Conservation (phyloP, 495 filamentous ascomycete genomes). For the Penicillium paxilli region DNA sequence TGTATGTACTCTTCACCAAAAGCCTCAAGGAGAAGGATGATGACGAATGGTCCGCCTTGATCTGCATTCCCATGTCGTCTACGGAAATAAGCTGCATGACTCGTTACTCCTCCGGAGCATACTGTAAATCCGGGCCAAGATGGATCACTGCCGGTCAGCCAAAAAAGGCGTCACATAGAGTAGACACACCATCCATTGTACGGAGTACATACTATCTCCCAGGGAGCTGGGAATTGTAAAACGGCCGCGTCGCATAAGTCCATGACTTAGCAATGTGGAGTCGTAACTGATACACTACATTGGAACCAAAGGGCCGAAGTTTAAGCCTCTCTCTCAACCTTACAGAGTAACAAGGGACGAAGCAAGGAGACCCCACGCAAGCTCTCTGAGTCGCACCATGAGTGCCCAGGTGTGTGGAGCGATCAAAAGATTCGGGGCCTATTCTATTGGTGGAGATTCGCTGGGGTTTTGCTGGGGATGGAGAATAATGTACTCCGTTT, state of each 20-base stretch:
- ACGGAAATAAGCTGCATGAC: slow-evolving; percentile 8
- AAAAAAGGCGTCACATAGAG: no score
- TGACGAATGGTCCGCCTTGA: not conserved
- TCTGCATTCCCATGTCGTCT: slow-evolving; percentile 9
- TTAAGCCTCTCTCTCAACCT: slow-evolving; percentile 12
- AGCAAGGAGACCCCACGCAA: slow-evolving; percentile 23
- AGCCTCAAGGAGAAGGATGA: not conserved
- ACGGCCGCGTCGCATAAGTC: slow-evolving; percentile 26
- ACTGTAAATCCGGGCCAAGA: slow-evolving; percentile 2
- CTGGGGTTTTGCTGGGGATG: not conserved
- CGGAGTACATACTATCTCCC: no score
- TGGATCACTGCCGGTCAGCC: slow-evolving; percentile 5
- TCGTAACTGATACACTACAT: slow-evolving; percentile 1
- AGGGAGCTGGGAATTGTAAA: no score
- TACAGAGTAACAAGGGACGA: slow-evolving; percentile 19
- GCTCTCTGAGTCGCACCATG: slow-evolving; percentile 17
- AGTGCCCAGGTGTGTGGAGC: not conserved
- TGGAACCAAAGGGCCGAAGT: slow-evolving; percentile 15
- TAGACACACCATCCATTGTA: no score
- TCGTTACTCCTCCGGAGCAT: not conserved
- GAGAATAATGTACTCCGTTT: slow-evolving; percentile 1
- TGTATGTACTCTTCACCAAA: not conserved
- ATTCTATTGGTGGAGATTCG: slow-evolving; percentile 9
- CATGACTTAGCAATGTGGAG: not conserved
- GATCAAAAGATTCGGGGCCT: not conserved